phyloP scores from a whole-genome alignment of 169 alveolate species.

The Sarcocystis neurona region DNA sequence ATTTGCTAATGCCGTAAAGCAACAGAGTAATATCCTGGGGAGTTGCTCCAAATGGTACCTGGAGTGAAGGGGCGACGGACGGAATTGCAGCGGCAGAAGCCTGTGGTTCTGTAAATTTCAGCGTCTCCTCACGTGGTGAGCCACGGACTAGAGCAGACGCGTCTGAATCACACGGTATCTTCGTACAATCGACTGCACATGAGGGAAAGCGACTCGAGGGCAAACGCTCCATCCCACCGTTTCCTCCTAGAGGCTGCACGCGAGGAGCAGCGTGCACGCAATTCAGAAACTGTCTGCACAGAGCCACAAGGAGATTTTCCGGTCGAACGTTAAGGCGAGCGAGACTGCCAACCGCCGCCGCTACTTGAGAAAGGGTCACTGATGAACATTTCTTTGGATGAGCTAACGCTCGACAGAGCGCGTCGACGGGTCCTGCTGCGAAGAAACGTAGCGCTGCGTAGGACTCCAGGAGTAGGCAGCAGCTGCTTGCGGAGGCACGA shows the following conservation, averaged over 20 bases:
- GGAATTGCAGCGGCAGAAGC: neutral
- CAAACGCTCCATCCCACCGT: too few species aligned
- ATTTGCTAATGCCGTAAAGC: neutral
- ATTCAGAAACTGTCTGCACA: neutral
- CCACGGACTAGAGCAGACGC: too few species aligned
- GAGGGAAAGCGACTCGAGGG: too few species aligned
- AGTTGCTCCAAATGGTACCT: too few species aligned
- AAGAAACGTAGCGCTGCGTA: neutral
- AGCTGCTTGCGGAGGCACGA: neutral
- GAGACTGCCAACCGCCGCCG: neutral
- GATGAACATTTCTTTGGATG: neutral
- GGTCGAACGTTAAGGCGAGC: neutral
- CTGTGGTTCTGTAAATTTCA: neutral
- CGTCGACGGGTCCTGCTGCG: neutral
- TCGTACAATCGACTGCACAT: too few species aligned
- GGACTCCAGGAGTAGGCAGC: conserved; percentile 13
- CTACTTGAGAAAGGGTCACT: neutral
- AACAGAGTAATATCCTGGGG: conserved; percentile 11
- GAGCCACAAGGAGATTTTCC: neutral
- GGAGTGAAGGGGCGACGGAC: too few species aligned
- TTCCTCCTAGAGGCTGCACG: too few species aligned
- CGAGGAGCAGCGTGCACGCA: neutral
- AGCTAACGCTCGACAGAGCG: neutral
- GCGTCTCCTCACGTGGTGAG: neutral
- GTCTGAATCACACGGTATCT: too few species aligned